Evolutionary conservation across 2,329 filamentous ascomycete species (phyloP), one percentile per base, ranked within the genome.

Genomic region (Penicillium verrucosum): DNA sequence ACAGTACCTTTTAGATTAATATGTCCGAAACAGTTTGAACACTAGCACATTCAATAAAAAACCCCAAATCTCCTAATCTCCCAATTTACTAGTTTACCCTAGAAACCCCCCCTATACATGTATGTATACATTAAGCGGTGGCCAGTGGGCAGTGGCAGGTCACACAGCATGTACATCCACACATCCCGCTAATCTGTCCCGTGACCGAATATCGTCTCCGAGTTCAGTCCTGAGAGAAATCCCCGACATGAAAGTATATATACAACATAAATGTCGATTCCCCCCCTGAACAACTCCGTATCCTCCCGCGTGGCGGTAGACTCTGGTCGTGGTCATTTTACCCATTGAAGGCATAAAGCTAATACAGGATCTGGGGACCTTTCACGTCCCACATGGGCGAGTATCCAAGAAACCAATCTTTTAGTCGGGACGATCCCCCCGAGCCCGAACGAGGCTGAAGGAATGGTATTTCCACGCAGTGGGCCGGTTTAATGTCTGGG

Each of bases 401-500:
- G 3, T 5, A 30, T 5, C 30, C 11, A 32, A 32, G 11, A 32
- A 32, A 32, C 42, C 42, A 44, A 44, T 27, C 29, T 37, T 18
- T 37, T 3, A 37, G 18, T 48, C 46, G 47, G 45, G 53, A 43
- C 23, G 38, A 37, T 27, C 53, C 34, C 36, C 55, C 45, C 42
- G 42, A 54, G 23, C 58, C 41, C 43, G 47, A 51, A 45, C 49
- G 29, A 44, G 44, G 54, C 51, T 50, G 52, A 52, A 44, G 42
- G 12, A 27, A 32, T n/a, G 34, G 18, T 60, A 60, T 54, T 60
- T 49, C 58, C 58, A 60, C 56, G 56, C 49, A 25, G 46, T 41
- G 52, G 43, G 48, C 48, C 43, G n/a, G 51, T 36, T 40, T 54
- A 55, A 51, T 37, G 47, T 42, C 43, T 40, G 50, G 32, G 38